Percentiles rank a stretch among this genome's conserved stretches.
Conservation (phyloP, 2,329 filamentous ascomycete genomes). For the Biscogniauxia sp. region DNA sequence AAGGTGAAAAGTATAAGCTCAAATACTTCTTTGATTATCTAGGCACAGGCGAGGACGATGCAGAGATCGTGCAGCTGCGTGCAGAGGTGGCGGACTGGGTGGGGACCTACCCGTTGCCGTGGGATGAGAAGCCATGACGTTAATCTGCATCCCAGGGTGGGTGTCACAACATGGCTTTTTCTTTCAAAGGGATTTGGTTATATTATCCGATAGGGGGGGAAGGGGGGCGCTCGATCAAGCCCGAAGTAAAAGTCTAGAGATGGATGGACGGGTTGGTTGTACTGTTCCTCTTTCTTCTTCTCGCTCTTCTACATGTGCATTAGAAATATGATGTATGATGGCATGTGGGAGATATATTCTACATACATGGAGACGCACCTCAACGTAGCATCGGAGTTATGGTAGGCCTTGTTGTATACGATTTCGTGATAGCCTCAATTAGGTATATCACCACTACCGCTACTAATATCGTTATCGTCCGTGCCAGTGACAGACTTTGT, state of each 20-base stretch:
- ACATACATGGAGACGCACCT: slow-evolving; percentile 12
- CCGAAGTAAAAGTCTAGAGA: background rate
- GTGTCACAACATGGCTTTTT: background rate
- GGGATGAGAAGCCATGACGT: slow-evolving; percentile 45
- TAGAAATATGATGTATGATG: background rate
- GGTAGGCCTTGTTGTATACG: slow-evolving; percentile 4
- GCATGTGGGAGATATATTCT: background rate
- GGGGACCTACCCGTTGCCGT: slow-evolving; percentile 69
- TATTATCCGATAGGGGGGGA: too few species aligned
- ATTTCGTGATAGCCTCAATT: slow-evolving; percentile 20
- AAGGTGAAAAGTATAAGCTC: slow-evolving; percentile 64
- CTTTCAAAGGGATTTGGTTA: background rate
- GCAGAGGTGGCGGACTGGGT: slow-evolving; percentile 79
- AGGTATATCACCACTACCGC: slow-evolving; percentile 17
- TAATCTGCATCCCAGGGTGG: slow-evolving; percentile 10
- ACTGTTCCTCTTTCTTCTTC: background rate
- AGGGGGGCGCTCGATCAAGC: slow-evolving; percentile 1
- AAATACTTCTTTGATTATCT: slow-evolving; percentile 68
- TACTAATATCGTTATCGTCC: slow-evolving; percentile 2
- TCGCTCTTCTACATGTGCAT: background rate
- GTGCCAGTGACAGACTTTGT: background rate
- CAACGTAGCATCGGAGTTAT: slow-evolving; percentile 21
- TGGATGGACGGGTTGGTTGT: background rate
- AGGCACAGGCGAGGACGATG: slow-evolving; percentile 63
- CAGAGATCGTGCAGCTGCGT: slow-evolving; percentile 70